phyloP scores from a whole-genome alignment of 2,329 filamentous ascomycete genomes.

The Epichloe sp. region DNA sequence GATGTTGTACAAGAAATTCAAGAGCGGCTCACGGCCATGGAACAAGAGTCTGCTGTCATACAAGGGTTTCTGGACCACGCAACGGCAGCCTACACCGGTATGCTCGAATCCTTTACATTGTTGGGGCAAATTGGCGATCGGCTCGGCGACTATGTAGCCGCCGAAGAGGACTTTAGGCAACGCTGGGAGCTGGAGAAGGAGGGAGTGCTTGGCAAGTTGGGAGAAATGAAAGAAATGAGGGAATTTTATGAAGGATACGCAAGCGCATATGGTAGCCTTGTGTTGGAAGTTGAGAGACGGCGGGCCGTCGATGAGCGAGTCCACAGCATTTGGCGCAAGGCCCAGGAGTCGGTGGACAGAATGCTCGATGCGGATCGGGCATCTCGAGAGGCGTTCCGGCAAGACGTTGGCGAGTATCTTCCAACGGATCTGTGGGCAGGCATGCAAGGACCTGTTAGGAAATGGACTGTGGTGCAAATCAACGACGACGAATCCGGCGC shows the following conservation, averaged over 20 bases:
- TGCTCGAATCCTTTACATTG: conserved; percentile 49
- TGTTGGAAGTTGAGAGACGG: conserved; percentile 72
- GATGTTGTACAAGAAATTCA: conserved; percentile 58
- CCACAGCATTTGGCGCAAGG: conserved; percentile 60
- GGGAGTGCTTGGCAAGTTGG: conserved; percentile 53
- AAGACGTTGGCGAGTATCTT: conserved; percentile 73
- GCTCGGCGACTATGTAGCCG: conserved; percentile 51
- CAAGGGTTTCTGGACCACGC: conserved; percentile 44
- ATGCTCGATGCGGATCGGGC: conserved; percentile 60
- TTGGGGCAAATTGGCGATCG: conserved; percentile 59
- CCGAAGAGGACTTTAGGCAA: conserved; percentile 48
- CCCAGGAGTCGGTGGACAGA: conserved; percentile 61
- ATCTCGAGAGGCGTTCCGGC: conserved; percentile 64
- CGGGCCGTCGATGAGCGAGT: conserved; percentile 62
- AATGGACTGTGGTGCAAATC: conserved; percentile 34
- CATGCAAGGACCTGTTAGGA: conserved; percentile 45
- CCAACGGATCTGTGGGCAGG: conserved; percentile 81
- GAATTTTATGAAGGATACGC: conserved; percentile 83
- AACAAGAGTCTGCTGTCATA: conserved; percentile 52
- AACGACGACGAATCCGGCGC: conserved; percentile 14
- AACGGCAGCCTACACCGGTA: conserved; percentile 37
- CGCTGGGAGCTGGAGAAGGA: conserved; percentile 65
- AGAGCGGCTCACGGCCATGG: conserved; percentile 65
- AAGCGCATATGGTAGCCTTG: conserved; percentile 68
- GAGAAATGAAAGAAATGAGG: conserved; percentile 63